Evolutionary conservation across 768 basidiomycete species (phyloP), one percentile per base, ranked within the genome.

Genomic region (Daedaleopsis sinensis): DNA sequence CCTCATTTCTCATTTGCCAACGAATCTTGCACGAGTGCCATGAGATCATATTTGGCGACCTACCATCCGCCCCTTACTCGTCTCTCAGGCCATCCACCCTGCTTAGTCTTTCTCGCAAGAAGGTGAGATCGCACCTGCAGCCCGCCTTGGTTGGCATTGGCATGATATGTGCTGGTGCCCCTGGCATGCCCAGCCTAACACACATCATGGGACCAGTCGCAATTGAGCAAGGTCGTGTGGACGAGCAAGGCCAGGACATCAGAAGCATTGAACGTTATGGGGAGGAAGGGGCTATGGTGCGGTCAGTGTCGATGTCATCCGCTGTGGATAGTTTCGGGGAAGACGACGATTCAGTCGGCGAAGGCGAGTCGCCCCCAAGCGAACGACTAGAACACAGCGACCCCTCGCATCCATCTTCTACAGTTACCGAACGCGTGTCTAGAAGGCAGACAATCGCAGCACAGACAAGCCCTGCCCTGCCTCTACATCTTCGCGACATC

Each of bases 31-130:
- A 92, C 72, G 84, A 84, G 72, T 96, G 96, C 70, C 96, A 98
- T 75, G 91, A 95, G 77, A 95, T 98, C 73, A 96, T 99, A 69
- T 99, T 97, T 72, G 87, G 87, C 50, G 93, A 98, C 74, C 80
- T 90, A 37, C 86, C 94, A 12, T 75, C 81, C 11, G 80, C 85
- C 3, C 91, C 93, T 1, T 96, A 96, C 71, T 78, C 84, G 15
- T 79, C 82, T 9, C 73, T 90, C 66, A 77, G 75, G 67, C 72
- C 84, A 16, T 81, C 85, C 39, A 72, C 76, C 44, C 77, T 77
- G 24, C 77, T 82, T 18, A 82, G 81, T 38, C 80, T 85, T 58
- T 69, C 77, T 36, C 80, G 82, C 39, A 82, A 79, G 71, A 89
- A 88, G 75, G 82, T 98, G 19, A 92, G 87, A 67, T 80, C 87